phyloP scores from a whole-genome alignment of 2,329 filamentous ascomycete genomes.

The Pyrenochaeta sp. region DNA sequence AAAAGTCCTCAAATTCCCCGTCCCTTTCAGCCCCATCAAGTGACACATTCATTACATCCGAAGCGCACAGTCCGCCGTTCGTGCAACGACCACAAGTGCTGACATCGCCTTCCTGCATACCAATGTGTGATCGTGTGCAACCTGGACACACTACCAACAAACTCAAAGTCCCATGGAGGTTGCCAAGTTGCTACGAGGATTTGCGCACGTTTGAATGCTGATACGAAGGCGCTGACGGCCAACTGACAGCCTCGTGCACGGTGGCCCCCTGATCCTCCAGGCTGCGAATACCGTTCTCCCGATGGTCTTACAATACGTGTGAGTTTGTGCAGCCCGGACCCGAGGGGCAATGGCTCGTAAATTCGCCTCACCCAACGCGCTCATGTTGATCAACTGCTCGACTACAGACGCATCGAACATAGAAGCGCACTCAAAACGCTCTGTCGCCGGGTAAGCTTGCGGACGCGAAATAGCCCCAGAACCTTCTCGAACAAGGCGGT shows the following conservation, averaged over 20 bases:
- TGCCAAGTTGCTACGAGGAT: background rate
- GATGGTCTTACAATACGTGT: background rate
- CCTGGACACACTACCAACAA: slow-evolving; percentile 1
- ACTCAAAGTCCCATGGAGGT: background rate
- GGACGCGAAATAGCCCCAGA: no score
- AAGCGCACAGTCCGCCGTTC: background rate
- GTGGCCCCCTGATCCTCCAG: background rate
- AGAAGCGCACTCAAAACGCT: background rate
- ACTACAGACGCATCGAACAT: background rate
- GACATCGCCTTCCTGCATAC: background rate
- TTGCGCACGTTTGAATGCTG: background rate
- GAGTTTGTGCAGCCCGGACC: background rate
- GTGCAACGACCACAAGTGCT: slow-evolving; percentile 10
- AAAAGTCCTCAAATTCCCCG: slow-evolving; percentile 1
- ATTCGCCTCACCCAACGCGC: no score
- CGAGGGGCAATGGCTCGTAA: no score
- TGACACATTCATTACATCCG: slow-evolving; percentile 2
- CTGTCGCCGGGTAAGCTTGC: background rate
- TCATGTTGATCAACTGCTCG: no score
- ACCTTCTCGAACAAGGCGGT: slow-evolving; percentile 5
- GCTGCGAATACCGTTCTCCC: background rate
- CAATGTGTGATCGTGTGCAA: background rate
- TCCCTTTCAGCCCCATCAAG: background rate
- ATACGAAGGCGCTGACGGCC: background rate
- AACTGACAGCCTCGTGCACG: slow-evolving; percentile 2